Evolutionary conservation across 116 monocot species (phyloP).

Genomic region (Trichopus zeylanicus): DNA sequence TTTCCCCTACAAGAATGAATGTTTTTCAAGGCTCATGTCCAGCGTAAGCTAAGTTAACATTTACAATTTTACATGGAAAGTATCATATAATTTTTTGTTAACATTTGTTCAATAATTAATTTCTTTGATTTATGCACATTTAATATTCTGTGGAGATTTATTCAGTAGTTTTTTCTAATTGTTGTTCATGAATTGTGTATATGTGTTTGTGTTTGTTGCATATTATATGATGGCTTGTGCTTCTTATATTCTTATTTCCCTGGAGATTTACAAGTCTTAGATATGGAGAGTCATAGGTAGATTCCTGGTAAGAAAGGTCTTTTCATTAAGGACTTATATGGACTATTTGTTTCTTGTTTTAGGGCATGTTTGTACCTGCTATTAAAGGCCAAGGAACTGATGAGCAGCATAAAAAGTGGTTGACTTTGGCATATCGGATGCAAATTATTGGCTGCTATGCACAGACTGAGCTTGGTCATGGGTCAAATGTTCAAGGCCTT

Average conservation of each 20-base stretch:
- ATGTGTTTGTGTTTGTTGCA: neutral
- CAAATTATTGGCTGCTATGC: constrained; percentile 99
- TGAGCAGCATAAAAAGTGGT: constrained; percentile 95
- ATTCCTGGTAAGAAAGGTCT: neutral
- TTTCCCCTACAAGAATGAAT: no score
- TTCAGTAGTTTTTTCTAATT: no score
- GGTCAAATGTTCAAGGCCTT: constrained; percentile 99
- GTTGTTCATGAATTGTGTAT: no score
- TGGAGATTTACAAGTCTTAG: neutral
- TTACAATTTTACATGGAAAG: no score
- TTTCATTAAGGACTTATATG: neutral
- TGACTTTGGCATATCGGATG: constrained; percentile 78
- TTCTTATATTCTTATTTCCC: neutral
- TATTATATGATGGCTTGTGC: neutral
- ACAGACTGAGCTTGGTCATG: constrained; percentile 99
- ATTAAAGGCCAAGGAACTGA: constrained; percentile 94
- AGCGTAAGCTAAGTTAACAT: no score
- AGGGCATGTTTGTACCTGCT: constrained; percentile 99
- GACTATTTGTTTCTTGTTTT: constrained; percentile 3
- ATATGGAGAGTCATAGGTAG: neutral
- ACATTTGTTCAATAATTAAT: no score
- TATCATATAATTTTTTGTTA: no score
- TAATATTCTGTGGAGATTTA: no score
- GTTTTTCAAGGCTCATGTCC: no score
- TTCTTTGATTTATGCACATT: no score